Evolutionary conservation across 352 stramenopile species (phyloP), one percentile per base, ranked within the genome.

Genomic region (Phytophthora cryptogea): DNA sequence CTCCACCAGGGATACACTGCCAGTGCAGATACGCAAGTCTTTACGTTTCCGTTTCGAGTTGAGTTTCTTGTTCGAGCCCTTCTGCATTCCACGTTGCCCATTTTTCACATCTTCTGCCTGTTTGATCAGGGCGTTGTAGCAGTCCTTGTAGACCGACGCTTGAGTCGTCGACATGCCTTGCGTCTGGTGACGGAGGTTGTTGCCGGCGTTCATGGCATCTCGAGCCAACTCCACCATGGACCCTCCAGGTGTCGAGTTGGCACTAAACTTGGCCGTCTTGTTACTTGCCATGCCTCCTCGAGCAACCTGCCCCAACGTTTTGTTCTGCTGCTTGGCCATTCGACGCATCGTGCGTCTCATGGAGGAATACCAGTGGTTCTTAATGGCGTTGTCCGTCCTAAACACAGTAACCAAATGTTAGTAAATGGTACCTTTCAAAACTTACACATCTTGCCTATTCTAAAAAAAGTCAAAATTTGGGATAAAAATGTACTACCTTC

Each of bases 291-390:
- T 20, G 8, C 40, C 32, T 0, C 49, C 53, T 17, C 68, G 68
- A 7, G 49, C 44, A 1, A 4, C 51, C 28, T 83, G 72, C 0
- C 70, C 70, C 16, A 89, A 27, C 8, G 80, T 74, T 43, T 94
- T 94, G 63, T 86, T 90, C 56, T 92, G 82, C 60, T 94, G 85
- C 62, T 94, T 95, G 35, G 86, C 87, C 66, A 96, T 92, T 14
- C 87, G 82, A 3, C 86, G 82, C 86, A 97, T 96, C 27, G 89
- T 97, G 10, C 88, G 75, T 41, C 89, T 78, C 89, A 97, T 97
- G 9, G 88, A 96, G 66, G 85, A 95, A 58, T 97, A 96, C 86
- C 86, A 95, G 61, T 95, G 86, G 59, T 95, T 95, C 69, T 95
- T 95, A 57, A 95, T 95, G 40, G 84, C 86, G 58, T 95, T 95